These are phyloP conservation scores for Aechmea fasciata DNA, from an alignment of 176 grass and related monocot species.

Conservation along the genomic window DNA sequence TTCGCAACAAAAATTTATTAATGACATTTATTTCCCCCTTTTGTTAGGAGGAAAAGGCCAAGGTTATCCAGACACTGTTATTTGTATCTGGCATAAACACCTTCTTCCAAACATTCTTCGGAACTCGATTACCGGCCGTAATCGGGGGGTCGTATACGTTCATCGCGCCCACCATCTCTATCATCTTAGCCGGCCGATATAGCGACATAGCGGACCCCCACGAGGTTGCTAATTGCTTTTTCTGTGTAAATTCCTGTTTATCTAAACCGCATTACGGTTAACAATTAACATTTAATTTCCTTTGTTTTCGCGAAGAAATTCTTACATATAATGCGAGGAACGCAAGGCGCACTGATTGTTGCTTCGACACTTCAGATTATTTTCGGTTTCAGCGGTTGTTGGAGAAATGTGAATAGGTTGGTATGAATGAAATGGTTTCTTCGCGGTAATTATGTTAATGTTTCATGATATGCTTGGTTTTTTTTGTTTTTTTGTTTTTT, in stretches of 20 bases:
- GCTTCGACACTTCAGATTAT: constrained; percentile 87
- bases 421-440: constrained; percentile 5
- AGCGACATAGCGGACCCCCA: constrained; percentile 59
- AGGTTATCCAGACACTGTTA: constrained; percentile 80
- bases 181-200: constrained; percentile 82
- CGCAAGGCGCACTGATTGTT: constrained; percentile 74
- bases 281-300: constrained; percentile 17
- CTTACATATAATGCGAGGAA: constrained; percentile 68
- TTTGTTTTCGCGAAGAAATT: constrained; percentile 59
- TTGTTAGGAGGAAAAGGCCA: constrained; percentile 73
- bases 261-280: not conserved
- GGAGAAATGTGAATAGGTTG: constrained; percentile 83
- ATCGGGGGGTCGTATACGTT: constrained; percentile 87
- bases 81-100: constrained; percentile 98
- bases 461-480: not conserved
- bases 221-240: constrained; percentile 31
- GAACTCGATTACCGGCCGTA: constrained; percentile 68
- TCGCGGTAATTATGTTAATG: not conserved
- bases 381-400: constrained; percentile 94
- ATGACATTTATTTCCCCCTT: not conserved
- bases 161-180: constrained; percentile 76
- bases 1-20: not conserved
- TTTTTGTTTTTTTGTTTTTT: constrained; percentile 7
- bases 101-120: constrained; percentile 72
- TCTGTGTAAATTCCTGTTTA: not conserved